Base-by-base conservation (phyloP, 2,329 filamentous ascomycete genomes). In the Pyrenophora tritici-repentis region DNA sequence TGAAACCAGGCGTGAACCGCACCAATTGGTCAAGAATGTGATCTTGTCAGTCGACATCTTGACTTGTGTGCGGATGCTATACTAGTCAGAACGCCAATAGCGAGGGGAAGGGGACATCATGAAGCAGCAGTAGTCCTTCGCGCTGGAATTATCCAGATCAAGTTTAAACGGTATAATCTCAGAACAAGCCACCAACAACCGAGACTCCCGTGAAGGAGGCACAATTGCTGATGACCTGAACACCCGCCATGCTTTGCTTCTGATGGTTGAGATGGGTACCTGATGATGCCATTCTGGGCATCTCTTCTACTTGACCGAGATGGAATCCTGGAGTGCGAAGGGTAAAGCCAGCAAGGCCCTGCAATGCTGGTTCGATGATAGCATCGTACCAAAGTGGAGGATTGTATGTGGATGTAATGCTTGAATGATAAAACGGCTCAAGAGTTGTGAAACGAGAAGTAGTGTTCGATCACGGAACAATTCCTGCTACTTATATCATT, bases 121-220 rank as follows among this genome's bases (percentile, higher is more conserved):
- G 81, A 84, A 84, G 83, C 87, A 87, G 87, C 87, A 90, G 37
- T 50, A 86, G 84, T 90, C 85, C 87, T 90, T 90, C 86, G 47
- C 88, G 87, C 87, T 89, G 86, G 86, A 82, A 89, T 89, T 89
- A 87, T 86, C 85, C 86, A 88, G 86, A 88, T 89, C 87, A 90
- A 90, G 87, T 90, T 89, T 81, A 78, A 77, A 81, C 86, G 86
- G 86, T 89, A 86, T 60, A 42, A 60, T 60, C 57, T 60, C 55
- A 58, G 57, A 60, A 56, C 57, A 60, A 53, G 49, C 26, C 36
- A 40, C 39, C 26, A 9, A 16, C 41, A 42, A 39, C 7, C 14
- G 26, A 13, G 4, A 10, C 10, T 18, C 24, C 36, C 12, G 5
- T 16, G 2, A 2, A 22, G n/a, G n/a, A 33, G 5, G 10, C 12